Evolutionary conservation across 768 basidiomycete genomes (phyloP).

Genomic region (Panaeolus cyanescens): DNA sequence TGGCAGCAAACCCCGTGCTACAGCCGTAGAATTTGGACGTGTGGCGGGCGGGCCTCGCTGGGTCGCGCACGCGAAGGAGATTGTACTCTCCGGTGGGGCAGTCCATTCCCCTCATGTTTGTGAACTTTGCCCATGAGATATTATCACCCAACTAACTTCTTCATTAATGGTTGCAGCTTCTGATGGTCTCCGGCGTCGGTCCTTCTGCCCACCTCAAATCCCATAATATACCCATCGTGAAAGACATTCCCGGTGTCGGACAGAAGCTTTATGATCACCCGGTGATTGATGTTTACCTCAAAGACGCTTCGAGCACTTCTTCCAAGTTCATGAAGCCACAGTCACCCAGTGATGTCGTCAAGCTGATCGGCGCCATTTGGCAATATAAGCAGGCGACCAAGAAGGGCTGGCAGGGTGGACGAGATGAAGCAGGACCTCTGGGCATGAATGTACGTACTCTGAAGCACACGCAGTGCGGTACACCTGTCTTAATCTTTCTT

Average conservation of each 20-base stretch:
- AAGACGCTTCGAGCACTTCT: conserved; percentile 44
- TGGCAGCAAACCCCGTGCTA: conserved; percentile 35
- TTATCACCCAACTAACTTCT: neutral
- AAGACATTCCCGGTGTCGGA: conserved; percentile 76
- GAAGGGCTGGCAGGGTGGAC: conserved; percentile 18
- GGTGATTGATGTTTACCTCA: conserved; percentile 53
- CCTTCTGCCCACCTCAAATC: conserved; percentile 57
- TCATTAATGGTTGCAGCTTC: conserved; percentile 38
- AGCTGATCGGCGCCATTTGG: conserved; percentile 31
- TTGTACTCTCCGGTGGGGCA: conserved; percentile 51
- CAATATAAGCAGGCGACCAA: conserved; percentile 35
- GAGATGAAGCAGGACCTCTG: conserved; percentile 40
- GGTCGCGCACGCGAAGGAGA: conserved; percentile 39
- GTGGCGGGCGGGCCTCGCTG: conserved; percentile 28
- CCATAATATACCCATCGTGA: conserved; percentile 56
- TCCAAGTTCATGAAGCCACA: conserved; percentile 38
- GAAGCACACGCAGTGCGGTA: neutral
- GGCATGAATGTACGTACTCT: conserved; percentile 49
- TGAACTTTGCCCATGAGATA: neutral
- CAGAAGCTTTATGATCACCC: conserved; percentile 75
- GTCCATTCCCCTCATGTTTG: conserved; percentile 55
- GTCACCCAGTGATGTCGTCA: conserved; percentile 24
- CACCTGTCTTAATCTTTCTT: neutral
- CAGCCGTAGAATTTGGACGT: conserved; percentile 53
- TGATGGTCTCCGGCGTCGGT: conserved; percentile 83